phyloP scores from a whole-genome alignment of 805 yeast species.

The Wickerhamomyces hampshirensis region DNA sequence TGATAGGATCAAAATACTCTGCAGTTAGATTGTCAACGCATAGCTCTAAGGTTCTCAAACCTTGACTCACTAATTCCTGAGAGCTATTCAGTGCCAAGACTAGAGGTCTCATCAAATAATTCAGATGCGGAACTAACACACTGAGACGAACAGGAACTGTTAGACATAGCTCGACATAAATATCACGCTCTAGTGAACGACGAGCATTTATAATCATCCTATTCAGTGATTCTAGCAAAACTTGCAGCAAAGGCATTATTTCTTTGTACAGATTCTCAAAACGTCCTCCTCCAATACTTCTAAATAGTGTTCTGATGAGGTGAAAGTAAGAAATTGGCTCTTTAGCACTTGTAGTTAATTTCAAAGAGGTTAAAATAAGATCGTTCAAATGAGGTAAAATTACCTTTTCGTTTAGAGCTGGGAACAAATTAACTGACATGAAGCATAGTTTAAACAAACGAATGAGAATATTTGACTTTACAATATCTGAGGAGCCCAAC shows the following conservation, averaged over 20 bases:
- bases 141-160: slow-evolving; percentile 95
- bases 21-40: slow-evolving; percentile 97
- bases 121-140: slow-evolving; percentile 88
- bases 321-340: slow-evolving; percentile 91
- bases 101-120: slow-evolving; percentile 83
- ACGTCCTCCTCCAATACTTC: slow-evolving; percentile 96
- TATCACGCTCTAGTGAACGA: slow-evolving; percentile 85
- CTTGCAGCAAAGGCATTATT: slow-evolving; percentile 86
- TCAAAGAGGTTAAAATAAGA: slow-evolving; percentile 74
- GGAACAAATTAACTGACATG: slow-evolving; percentile 92
- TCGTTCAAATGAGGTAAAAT: slow-evolving; percentile 83
- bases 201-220: slow-evolving; percentile 78
- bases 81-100: slow-evolving; percentile 87
- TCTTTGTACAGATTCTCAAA: slow-evolving; percentile 91
- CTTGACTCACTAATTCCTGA: slow-evolving; percentile 90
- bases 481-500: slow-evolving; percentile 74
- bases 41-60: slow-evolving; percentile 86
- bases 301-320: slow-evolving; percentile 79
- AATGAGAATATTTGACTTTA: slow-evolving; percentile 74
- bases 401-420: slow-evolving; percentile 80
- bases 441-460: slow-evolving; percentile 88
- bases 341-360: slow-evolving; percentile 75
- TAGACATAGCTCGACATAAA: slow-evolving; percentile 89
- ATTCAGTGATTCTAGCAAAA: slow-evolving; percentile 78
- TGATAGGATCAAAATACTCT: slow-evolving; percentile 93